These are phyloP conservation scores for Trichoderma brevicompactum DNA, from an alignment of 2,329 filamentous ascomycete species.

Conservation along the genomic window DNA sequence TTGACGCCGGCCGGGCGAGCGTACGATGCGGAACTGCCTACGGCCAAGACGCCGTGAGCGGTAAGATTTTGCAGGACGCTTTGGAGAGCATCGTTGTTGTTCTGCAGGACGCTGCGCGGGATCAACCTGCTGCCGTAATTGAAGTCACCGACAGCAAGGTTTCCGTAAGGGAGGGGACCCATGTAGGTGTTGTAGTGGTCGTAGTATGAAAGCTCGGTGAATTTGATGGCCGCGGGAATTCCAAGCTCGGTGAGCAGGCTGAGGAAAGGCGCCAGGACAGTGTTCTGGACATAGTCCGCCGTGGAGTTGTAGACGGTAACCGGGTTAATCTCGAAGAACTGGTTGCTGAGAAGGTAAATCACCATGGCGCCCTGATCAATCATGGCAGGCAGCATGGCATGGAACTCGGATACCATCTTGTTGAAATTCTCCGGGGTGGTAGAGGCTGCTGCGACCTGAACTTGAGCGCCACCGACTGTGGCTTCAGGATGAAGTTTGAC, in stretches of 20 bases:
- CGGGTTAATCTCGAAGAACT: conserved; percentile 48
- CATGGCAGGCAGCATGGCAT: conserved; percentile 41
- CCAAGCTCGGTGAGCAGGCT: conserved; percentile 34
- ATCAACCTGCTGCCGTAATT: conserved; percentile 50
- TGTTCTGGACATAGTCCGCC: conserved; percentile 42
- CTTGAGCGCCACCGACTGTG: conserved; percentile 41
- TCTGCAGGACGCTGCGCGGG: conserved; percentile 41
- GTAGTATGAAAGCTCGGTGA: conserved; percentile 39
- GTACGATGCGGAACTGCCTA: conserved; percentile 30
- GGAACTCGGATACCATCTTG: conserved; percentile 34
- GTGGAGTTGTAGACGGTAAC: conserved; percentile 52
- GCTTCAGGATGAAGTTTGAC: conserved; percentile 41
- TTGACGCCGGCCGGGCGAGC: conserved; percentile 24
- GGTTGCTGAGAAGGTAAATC: conserved; percentile 49
- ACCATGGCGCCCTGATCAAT: conserved; percentile 54
- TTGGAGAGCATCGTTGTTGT: conserved; percentile 30
- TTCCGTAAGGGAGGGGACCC: conserved; percentile 46
- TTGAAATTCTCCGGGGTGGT: conserved; percentile 8
- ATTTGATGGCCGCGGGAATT: conserved; percentile 37
- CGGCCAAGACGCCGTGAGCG: conserved; percentile 35
- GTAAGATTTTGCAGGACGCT: conserved; percentile 39
- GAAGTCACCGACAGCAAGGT: conserved; percentile 38
- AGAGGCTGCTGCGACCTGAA: not conserved
- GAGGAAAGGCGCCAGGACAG: conserved; percentile 49
- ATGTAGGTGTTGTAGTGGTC: conserved; percentile 36